These are phyloP conservation scores for Pseudisothecium myosuroides DNA, from an alignment of 225 moss, liverwort and hornwort genomes.

Conservation along the genomic window DNA sequence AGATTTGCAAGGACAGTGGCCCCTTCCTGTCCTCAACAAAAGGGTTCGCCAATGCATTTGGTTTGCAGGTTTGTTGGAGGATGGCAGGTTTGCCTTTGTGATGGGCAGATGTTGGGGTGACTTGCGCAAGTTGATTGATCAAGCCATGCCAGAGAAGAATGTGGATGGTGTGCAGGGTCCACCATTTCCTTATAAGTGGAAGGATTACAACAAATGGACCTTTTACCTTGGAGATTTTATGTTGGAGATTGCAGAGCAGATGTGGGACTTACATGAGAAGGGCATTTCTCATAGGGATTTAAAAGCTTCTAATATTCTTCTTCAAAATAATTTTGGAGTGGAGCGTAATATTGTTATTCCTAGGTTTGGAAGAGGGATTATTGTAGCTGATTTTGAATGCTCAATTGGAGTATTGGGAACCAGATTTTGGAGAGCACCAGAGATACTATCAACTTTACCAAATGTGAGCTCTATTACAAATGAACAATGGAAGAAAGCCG, in stretches of 20 bases:
- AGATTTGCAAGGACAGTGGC: background rate
- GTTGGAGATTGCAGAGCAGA: background rate
- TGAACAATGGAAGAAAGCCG: background rate
- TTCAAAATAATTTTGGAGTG: no score
- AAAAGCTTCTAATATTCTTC: background rate
- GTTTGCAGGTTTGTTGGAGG: background rate
- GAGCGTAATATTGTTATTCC: no score
- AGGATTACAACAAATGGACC: background rate
- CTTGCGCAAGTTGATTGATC: background rate
- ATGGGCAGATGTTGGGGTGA: background rate
- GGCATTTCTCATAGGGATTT: background rate
- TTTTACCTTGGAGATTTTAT: background rate
- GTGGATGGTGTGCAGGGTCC: background rate
- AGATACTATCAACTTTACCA: background rate
- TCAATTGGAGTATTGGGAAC: background rate
- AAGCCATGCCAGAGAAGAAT: background rate
- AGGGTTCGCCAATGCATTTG: background rate
- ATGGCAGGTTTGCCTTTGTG: background rate
- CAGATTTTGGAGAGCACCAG: background rate
- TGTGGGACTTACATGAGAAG: background rate
- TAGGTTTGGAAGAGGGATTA: rapidly evolving
- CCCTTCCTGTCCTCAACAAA: background rate
- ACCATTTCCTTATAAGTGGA: background rate
- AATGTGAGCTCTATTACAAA: background rate
- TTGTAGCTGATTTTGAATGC: background rate